phyloP scores from a whole-genome alignment of 1,284 basidiomycete species.

The Sanghuangporus weigelae region DNA sequence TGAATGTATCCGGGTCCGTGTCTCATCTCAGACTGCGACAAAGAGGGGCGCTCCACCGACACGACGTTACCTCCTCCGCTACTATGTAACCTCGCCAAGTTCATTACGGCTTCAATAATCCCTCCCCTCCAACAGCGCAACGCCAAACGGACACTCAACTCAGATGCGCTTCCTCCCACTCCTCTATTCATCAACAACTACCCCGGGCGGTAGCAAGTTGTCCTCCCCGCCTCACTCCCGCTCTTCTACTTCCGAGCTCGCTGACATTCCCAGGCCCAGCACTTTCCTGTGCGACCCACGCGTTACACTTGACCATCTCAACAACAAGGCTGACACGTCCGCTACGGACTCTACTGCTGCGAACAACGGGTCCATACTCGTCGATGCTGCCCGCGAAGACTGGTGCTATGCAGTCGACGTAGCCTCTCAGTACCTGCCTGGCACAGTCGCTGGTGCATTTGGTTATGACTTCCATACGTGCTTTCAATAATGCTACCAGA shows the following conservation, averaged over 20 bases:
- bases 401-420: neutral
- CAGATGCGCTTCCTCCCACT: no score
- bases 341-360: no score
- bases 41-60: no score
- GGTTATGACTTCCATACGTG: neutral
- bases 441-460: neutral
- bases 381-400: neutral
- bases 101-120: no score
- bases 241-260: neutral
- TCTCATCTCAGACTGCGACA: no score
- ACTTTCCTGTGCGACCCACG: slow-evolving; percentile 6
- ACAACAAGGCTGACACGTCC: neutral
- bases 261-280: neutral
- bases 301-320: neutral
- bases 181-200: no score
- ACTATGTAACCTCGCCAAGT: no score
- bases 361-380: neutral
- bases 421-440: neutral
- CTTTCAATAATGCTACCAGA: no score
- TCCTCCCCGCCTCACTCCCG: neutral
- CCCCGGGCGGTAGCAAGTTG: neutral
- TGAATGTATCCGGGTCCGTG: no score
- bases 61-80: no score
- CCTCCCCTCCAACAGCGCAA: no score
- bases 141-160: no score